Conservation (phyloP, 495 filamentous ascomycete species). For the Daldinia caldariorum region DNA sequence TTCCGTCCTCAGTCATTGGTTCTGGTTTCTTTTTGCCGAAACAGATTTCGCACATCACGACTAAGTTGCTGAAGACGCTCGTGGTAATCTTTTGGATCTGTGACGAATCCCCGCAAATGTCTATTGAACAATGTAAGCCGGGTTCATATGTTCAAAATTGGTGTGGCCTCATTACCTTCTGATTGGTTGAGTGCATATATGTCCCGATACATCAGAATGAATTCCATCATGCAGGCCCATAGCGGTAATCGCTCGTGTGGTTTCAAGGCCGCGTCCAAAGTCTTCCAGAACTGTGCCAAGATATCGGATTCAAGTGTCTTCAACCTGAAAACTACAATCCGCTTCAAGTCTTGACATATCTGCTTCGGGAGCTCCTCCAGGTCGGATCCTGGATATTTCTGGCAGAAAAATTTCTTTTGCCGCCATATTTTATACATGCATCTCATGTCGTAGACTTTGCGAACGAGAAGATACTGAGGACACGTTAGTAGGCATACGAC, state of each 20-base stretch:
- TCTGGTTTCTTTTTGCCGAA: slow-evolving; percentile 49
- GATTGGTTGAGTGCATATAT: slow-evolving; percentile 26
- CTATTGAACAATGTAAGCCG: slow-evolving; percentile 32
- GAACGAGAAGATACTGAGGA: slow-evolving; percentile 44
- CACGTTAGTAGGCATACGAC: slow-evolving; percentile 37
- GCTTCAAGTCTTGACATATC: slow-evolving; percentile 41
- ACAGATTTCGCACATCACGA: slow-evolving; percentile 48
- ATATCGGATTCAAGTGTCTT: slow-evolving; percentile 43
- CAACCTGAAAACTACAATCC: slow-evolving; percentile 38
- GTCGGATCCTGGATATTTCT: slow-evolving; percentile 15
- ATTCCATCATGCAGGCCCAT: slow-evolving; percentile 48
- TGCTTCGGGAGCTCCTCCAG: slow-evolving; percentile 38
- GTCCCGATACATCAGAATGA: slow-evolving; percentile 48
- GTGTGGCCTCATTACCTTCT: slow-evolving; percentile 34
- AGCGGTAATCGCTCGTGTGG: slow-evolving; percentile 46
- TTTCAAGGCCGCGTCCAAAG: slow-evolving; percentile 34
- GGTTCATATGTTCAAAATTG: not conserved
- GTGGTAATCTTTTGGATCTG: slow-evolving; percentile 28
- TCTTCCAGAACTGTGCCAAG: slow-evolving; percentile 35
- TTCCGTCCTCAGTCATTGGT: slow-evolving; percentile 33
- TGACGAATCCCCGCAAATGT: slow-evolving; percentile 17
- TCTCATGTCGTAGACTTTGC: slow-evolving; percentile 46
- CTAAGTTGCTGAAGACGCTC: slow-evolving; percentile 43
- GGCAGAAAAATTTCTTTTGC: slow-evolving; percentile 42
- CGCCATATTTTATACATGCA: slow-evolving; percentile 51